These are phyloP conservation scores for Lycium barbarum DNA, from an alignment of 257 asterid genomes.

Conservation along the genomic window DNA sequence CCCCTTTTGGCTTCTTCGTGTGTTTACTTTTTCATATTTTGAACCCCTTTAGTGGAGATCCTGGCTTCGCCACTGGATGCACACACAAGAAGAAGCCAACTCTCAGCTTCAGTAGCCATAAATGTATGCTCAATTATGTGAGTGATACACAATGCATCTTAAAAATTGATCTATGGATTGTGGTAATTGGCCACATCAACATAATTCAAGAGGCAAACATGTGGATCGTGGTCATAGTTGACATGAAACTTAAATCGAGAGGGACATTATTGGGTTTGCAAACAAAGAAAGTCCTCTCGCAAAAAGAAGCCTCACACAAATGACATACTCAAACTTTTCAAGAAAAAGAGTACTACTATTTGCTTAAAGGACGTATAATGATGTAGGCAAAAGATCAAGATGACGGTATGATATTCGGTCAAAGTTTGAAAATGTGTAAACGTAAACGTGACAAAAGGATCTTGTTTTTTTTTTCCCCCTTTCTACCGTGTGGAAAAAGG, in stretches of 20 bases:
- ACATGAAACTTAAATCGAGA: background rate
- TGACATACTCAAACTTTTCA: no score
- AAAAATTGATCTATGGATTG: background rate
- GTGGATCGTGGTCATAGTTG: background rate
- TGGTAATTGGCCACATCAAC: no score
- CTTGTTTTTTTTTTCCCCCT: background rate
- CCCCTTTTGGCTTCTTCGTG: no score
- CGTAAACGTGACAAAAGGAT: background rate
- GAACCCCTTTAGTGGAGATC: no score
- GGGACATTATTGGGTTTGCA: background rate
- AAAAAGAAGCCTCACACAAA: no score
- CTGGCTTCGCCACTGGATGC: no score
- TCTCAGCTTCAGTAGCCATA: no score
- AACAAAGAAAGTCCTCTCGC: no score
- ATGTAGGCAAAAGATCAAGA: background rate
- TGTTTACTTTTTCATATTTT: no score
- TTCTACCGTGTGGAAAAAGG: background rate
- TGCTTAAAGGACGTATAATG: background rate
- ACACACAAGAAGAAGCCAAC: no score
- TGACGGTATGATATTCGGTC: background rate
- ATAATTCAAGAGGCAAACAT: background rate
- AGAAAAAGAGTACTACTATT: background rate
- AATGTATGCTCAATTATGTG: background rate
- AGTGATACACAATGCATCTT: background rate
- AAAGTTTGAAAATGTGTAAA: background rate